Evolutionary conservation across 495 filamentous ascomycete genomes (phyloP).

Genomic region (Talaromyces stipitatus): DNA sequence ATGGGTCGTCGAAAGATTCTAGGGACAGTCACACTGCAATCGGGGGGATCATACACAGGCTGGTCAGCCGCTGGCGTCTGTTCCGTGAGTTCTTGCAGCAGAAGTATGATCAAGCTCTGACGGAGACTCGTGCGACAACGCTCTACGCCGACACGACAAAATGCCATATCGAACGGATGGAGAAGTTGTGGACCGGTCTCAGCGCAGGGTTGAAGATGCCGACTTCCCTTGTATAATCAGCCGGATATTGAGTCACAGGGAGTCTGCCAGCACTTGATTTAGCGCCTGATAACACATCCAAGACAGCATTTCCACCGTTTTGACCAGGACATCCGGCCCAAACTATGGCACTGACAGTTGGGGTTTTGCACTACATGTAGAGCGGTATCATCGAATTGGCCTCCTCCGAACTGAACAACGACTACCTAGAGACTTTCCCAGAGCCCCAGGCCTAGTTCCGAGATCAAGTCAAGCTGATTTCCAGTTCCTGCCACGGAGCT

Average conservation of each 20-base stretch:
- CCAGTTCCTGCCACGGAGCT: slow-evolving; percentile 41
- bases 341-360: slow-evolving; percentile 33
- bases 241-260: slow-evolving; percentile 47
- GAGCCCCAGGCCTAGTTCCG: slow-evolving; percentile 23
- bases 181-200: slow-evolving; percentile 18
- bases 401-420: slow-evolving; percentile 46
- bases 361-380: slow-evolving; percentile 33
- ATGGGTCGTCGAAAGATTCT: no score
- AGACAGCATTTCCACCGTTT: slow-evolving; percentile 37
- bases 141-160: no score
- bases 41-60: no score
- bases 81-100: no score
- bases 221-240: slow-evolving; percentile 36
- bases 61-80: no score
- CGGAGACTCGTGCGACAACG: no score
- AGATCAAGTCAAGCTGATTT: slow-evolving; percentile 43
- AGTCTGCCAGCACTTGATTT: slow-evolving; percentile 42
- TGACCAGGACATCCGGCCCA: slow-evolving; percentile 49
- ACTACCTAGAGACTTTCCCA: slow-evolving; percentile 42
- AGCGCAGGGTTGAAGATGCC: slow-evolving; percentile 44
- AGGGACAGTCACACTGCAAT: no score
- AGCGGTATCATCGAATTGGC: slow-evolving; percentile 41
- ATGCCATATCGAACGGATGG: no score
- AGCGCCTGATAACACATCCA: slow-evolving; percentile 41
- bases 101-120: no score